phyloP scores from a whole-genome alignment of 495 filamentous ascomycete genomes.

The Rhizodiscina lignyota region DNA sequence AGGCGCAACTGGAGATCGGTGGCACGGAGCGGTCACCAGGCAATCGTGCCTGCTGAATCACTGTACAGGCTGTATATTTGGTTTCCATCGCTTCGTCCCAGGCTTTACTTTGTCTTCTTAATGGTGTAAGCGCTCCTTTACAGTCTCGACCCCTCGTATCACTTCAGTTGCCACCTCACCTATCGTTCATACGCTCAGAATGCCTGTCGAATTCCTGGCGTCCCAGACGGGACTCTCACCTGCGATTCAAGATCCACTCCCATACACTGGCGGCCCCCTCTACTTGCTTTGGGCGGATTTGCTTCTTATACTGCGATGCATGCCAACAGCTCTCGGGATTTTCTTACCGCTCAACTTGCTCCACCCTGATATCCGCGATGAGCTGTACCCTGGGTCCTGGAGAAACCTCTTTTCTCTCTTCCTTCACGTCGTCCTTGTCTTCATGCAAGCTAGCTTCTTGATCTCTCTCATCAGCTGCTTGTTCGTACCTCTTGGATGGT shows the following conservation, averaged over 20 bases:
- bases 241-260: constrained; percentile 1
- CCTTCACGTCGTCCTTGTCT: constrained; percentile 11
- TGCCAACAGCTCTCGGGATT: constrained; percentile 5
- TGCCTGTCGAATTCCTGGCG: constrained; percentile 3
- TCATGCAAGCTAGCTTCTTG: constrained; percentile 8
- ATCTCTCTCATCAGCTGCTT: constrained; percentile 7
- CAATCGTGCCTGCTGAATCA: too few relatives aligned
- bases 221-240: constrained; percentile 7
- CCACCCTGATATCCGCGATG: constrained; percentile 4
- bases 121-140: too few relatives aligned
- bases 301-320: constrained; percentile 2
- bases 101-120: too few relatives aligned
- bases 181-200: too few relatives aligned
- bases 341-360: constrained; percentile 4
- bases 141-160: too few relatives aligned
- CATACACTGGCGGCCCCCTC: constrained; percentile 8
- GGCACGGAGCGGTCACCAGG: too few relatives aligned
- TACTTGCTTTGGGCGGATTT: constrained; percentile 7
- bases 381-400: constrained; percentile 7
- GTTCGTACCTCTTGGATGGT: constrained; percentile 5
- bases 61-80: too few relatives aligned
- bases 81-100: too few relatives aligned
- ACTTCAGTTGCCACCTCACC: too few relatives aligned
- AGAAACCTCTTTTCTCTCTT: constrained; percentile 8
- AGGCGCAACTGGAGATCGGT: too few relatives aligned